Base-by-base conservation (phyloP, 2,329 filamentous ascomycete species). In the Plenodomus lindquistii region DNA sequence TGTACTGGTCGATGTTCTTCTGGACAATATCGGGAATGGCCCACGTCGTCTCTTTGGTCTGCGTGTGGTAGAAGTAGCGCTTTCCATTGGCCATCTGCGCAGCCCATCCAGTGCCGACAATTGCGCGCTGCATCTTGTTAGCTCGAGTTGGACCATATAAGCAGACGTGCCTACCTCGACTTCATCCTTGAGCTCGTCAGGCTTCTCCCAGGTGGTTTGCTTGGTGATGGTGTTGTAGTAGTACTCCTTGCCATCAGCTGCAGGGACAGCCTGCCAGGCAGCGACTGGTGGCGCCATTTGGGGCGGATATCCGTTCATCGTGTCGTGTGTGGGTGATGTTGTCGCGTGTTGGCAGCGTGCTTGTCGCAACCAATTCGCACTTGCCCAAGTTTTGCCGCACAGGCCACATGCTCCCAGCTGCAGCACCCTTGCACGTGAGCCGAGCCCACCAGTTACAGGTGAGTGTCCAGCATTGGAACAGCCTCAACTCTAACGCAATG, bases 11-110 rank as follows among this genome's bases (percentile, higher is more conserved):
- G 75, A 92, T 92, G 54, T 88, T 91, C 75, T 90, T 91, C 42
- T 61, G 57, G 20, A 71, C 60, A 51, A 77, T 84, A 46, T 91
- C 88, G 46, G 94, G 94, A 82, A 96, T 92, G 66, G 92, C 88
- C 94, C 94, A 99, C 24, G 89, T 91, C 71, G 91, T 97, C 76
- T 91, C 83, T 74, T 93, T 92, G 37, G 89, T 92, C 73, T 95
- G 88, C 27, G 86, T 89, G 73, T 99, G 94, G 73, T 92, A 93
- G 63, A 91, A 99, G 75, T 99, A 99, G 69, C 93, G 90, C 63
- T 87, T 85, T 39, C 93, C 94, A 56, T 90, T 89, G 54, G 91
- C 85, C 18, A 89, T 34, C 36, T 86, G 20, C 87, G 96, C 91
- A 67, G 93, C 94, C 91, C 92, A 99, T 56, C 89, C 89, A 61